These are phyloP conservation scores for Plantago rigida DNA, from an alignment of 305 asterid genomes.

Conservation along the genomic window DNA sequence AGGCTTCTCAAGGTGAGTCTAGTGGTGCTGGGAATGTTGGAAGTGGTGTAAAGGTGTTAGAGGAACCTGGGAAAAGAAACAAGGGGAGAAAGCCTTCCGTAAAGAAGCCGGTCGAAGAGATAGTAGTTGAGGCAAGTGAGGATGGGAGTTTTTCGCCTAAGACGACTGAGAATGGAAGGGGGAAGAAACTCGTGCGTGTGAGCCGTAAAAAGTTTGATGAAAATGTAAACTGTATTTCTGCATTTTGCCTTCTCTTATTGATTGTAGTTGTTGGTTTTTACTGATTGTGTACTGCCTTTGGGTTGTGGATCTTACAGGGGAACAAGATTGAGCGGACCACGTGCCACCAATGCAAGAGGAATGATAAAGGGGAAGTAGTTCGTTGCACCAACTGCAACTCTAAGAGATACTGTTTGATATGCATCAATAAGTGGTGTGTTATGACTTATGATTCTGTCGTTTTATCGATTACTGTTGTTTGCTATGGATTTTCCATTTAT, in stretches of 20 bases:
- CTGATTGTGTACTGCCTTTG: neutral
- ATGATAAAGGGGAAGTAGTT: constrained; percentile 62
- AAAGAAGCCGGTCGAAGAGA: constrained; percentile 27
- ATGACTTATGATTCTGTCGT: no score
- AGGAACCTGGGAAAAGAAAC: constrained; percentile 8
- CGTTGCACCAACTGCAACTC: constrained; percentile 44
- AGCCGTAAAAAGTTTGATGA: constrained; percentile 17
- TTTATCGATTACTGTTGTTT: constrained; percentile 14
- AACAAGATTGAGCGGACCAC: constrained; percentile 31
- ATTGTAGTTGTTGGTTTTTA: neutral
- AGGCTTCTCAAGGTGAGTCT: neutral
- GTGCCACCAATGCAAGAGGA: constrained; percentile 80
- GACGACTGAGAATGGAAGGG: neutral
- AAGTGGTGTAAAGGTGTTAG: neutral
- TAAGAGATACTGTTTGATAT: constrained; percentile 53
- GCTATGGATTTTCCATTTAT: neutral
- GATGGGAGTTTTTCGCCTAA: neutral
- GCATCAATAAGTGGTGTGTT: constrained; percentile 55
- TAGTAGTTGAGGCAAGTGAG: neutral
- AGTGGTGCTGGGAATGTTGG: no score
- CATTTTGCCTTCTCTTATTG: neutral
- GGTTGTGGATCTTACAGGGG: constrained; percentile 32
- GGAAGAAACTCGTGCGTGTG: constrained; percentile 7
- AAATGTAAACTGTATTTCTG: constrained; percentile 27
- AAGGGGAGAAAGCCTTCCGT: neutral